phyloP scores from a whole-genome alignment of 768 basidiomycete genomes.

The Xerocomellus amylosporus region DNA sequence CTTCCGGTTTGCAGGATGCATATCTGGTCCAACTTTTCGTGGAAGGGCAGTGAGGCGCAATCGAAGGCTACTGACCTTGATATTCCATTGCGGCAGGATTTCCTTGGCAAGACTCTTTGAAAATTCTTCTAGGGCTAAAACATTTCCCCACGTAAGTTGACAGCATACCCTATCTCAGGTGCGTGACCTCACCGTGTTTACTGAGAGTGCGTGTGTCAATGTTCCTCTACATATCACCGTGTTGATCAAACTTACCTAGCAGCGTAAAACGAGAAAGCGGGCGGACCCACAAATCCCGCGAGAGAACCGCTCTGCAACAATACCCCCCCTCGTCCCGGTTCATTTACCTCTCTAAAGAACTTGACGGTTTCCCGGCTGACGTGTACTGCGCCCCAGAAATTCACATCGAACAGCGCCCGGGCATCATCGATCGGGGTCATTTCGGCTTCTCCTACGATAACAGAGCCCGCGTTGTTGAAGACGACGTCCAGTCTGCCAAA shows the following conservation, averaged over 20 bases:
- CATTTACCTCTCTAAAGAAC: constrained; percentile 36
- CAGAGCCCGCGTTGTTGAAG: constrained; percentile 21
- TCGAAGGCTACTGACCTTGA: constrained; percentile 13
- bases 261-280: constrained; percentile 16
- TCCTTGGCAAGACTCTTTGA: constrained; percentile 35
- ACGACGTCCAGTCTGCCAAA: constrained; percentile 19
- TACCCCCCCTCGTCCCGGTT: constrained; percentile 32
- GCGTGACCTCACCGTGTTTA: constrained; percentile 17
- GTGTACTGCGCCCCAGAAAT: constrained; percentile 29
- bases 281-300: constrained; percentile 22
- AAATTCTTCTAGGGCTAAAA: constrained; percentile 34
- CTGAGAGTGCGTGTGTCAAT: constrained; percentile 1
- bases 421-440: constrained; percentile 17
- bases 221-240: constrained; percentile 10
- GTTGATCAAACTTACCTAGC: constrained; percentile 12
- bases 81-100: constrained; percentile 43
- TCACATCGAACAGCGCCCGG: constrained; percentile 24
- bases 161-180: background rate
- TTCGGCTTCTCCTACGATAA: constrained; percentile 26
- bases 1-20: constrained; percentile 18
- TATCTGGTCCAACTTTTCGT: constrained; percentile 7
- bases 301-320: constrained; percentile 36
- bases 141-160: background rate
- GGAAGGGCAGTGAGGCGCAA: background rate
- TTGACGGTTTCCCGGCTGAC: constrained; percentile 27